Base-by-base conservation (phyloP, 1,284 basidiomycete genomes). In the Moniliophthora roreri region DNA sequence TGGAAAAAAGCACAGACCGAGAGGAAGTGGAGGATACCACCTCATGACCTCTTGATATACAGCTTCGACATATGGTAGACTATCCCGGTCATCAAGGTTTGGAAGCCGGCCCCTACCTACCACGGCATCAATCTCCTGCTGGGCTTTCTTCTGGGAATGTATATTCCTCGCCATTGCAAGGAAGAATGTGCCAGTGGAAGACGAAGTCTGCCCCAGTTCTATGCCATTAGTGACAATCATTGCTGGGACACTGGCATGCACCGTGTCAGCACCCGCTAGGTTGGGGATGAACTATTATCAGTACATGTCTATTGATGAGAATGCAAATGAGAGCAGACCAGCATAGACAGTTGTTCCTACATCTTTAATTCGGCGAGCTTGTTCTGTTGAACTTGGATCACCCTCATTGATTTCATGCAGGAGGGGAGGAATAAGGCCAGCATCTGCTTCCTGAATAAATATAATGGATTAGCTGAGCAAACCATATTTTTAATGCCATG, bases 21-120 rank as follows among this genome's bases (percentile, higher is more conserved):
- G 56, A 13, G 69, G 69, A 1, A 63, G 59, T 2, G 64, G 63
- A 7, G 67, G 67, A 23, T 63, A 55, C 66, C 67, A 70, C 15
- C 70, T 55, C 24, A 71, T 52, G 8, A 66, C 58, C 56, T 72
- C 70, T 13, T 60, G 62, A 24, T 69, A 49, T 10, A 72, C 57
- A 5, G 70, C 68, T 7, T 67, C 62, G 15, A 70, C 54, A 50
- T 70, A 72, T 1, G 70, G 69, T 23, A 72, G 55, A 4, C 54
- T 60, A 0, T 52, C 15, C 18, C 63, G 59, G 46, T 71, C 66
- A 4, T 58, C 56, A 40, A 72, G 72, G 3, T 58, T 64, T 0
- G 75, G 75, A 4, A 75, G 59, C 35, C 67, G 58, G 18, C 63
- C 57, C 0, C 53, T 45, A 1, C 68, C 70, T 1, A 66, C 44